Evolutionary conservation across 768 basidiomycete species (phyloP).

Genomic region (Amanita molliuscula): DNA sequence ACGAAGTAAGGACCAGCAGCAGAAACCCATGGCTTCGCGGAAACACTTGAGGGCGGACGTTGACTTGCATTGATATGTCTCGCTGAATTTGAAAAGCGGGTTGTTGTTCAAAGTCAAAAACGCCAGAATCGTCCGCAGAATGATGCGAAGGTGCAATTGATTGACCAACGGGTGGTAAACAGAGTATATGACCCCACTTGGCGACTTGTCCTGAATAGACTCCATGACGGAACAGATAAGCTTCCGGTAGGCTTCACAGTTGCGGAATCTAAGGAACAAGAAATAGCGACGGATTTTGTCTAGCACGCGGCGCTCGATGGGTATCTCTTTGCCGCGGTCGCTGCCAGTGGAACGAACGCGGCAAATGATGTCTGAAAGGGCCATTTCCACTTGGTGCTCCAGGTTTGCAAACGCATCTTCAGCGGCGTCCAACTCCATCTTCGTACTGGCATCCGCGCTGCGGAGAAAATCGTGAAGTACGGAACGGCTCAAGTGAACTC

Average conservation of each 20-base stretch:
- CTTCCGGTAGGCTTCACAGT: constrained; percentile 35
- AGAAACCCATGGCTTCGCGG: not conserved
- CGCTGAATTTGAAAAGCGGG: not conserved
- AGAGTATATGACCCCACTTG: constrained; percentile 16
- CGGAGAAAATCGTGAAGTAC: constrained; percentile 21
- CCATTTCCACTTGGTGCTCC: constrained; percentile 29
- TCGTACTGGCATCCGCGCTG: constrained; percentile 11
- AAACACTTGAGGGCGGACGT: not conserved
- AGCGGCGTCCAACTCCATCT: constrained; percentile 27
- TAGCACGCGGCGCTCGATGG: constrained; percentile 18
- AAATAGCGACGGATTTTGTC: constrained; percentile 37
- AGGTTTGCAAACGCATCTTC: constrained; percentile 32
- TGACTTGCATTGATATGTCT: not conserved
- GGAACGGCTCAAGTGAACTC: constrained; percentile 21
- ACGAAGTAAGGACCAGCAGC: constrained; percentile 11
- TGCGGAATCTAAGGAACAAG: constrained; percentile 45
- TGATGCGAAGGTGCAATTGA: constrained; percentile 18
- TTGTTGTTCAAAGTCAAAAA: constrained; percentile 7
- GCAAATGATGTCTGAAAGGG: not conserved
- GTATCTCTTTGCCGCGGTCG: constrained; percentile 13
- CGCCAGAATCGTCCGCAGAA: constrained; percentile 20
- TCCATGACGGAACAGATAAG: constrained; percentile 22
- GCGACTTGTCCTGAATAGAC: constrained; percentile 11
- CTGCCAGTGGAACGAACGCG: not conserved
- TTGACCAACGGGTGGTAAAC: constrained; percentile 20